phyloP scores from a whole-genome alignment of 2,329 filamentous ascomycete genomes.

The Thielaviopsis punctulata region DNA sequence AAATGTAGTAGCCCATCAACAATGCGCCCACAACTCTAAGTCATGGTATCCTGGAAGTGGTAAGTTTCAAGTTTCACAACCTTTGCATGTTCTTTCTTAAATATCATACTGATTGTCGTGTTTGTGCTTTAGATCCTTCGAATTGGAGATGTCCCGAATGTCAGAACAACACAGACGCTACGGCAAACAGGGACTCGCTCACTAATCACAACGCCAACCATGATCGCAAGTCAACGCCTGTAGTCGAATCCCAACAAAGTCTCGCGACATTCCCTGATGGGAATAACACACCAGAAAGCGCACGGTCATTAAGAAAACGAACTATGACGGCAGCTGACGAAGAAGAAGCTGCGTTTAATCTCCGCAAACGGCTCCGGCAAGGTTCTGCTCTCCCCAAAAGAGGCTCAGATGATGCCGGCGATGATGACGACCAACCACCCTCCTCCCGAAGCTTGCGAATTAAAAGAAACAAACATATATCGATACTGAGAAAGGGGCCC shows the following conservation, averaged over 20 bases:
- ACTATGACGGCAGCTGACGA: slow-evolving; percentile 10
- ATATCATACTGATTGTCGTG: background rate
- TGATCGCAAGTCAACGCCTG: background rate
- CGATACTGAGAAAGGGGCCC: slow-evolving; percentile 16
- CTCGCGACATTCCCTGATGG: background rate
- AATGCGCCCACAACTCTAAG: slow-evolving; percentile 60
- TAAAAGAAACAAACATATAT: slow-evolving; percentile 4
- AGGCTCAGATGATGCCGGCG: slow-evolving; percentile 19
- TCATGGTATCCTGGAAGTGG: slow-evolving; percentile 20
- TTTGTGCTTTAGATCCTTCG: slow-evolving; percentile 21
- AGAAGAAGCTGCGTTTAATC: slow-evolving; percentile 5
- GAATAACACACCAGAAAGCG: background rate
- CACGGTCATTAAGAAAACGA: slow-evolving; percentile 9
- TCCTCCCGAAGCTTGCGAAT: slow-evolving; percentile 7
- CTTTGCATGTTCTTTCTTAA: background rate
- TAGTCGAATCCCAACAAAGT: background rate
- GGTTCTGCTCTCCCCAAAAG: slow-evolving; percentile 5
- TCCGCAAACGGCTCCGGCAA: slow-evolving; percentile 10
- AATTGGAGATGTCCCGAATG: slow-evolving; percentile 38
- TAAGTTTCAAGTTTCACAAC: slow-evolving; percentile 23
- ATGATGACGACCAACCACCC: slow-evolving; percentile 15
- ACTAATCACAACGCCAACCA: background rate
- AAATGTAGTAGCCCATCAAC: slow-evolving; percentile 54
- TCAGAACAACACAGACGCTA: slow-evolving; percentile 15
- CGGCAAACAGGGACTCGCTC: background rate